Conservation (phyloP, 108 stramenopile genomes). For the Nannochloropsis gaditana region DNA sequence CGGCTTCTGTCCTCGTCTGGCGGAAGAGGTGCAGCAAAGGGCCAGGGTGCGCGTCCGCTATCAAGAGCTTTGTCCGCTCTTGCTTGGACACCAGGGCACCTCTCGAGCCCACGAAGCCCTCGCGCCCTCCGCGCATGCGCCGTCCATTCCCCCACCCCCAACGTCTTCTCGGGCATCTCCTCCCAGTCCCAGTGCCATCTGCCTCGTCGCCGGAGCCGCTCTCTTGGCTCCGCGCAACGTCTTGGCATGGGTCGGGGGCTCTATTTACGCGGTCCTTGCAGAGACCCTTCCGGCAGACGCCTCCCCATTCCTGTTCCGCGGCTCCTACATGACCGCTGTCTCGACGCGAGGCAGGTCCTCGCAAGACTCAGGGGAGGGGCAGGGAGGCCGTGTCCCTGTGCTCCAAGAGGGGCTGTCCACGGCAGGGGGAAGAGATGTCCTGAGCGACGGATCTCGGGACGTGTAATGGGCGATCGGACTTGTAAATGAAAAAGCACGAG, state of each 20-base stretch:
- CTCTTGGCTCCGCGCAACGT: neutral
- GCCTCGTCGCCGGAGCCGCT: neutral
- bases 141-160: neutral
- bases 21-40: neutral
- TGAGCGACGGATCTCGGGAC: too few species aligned
- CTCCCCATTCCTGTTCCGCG: neutral
- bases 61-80: neutral
- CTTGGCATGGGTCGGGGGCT: neutral
- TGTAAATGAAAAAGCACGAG: neutral
- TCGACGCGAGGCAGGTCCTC: neutral
- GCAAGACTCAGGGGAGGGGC: neutral
- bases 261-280: neutral
- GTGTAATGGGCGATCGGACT: neutral
- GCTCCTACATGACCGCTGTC: neutral
- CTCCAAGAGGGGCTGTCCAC: neutral
- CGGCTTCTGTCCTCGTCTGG: neutral
- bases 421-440: neutral
- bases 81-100: neutral
- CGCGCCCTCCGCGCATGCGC: neutral
- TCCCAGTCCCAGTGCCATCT: neutral
- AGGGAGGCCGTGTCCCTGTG: neutral
- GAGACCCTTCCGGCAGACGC: neutral
- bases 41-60: neutral
- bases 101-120: too few species aligned
- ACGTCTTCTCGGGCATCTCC: neutral